Evolutionary conservation across 352 stramenopile genomes (phyloP), one percentile per base, ranked within the genome.

Genomic region (Pythium folliculosum): DNA sequence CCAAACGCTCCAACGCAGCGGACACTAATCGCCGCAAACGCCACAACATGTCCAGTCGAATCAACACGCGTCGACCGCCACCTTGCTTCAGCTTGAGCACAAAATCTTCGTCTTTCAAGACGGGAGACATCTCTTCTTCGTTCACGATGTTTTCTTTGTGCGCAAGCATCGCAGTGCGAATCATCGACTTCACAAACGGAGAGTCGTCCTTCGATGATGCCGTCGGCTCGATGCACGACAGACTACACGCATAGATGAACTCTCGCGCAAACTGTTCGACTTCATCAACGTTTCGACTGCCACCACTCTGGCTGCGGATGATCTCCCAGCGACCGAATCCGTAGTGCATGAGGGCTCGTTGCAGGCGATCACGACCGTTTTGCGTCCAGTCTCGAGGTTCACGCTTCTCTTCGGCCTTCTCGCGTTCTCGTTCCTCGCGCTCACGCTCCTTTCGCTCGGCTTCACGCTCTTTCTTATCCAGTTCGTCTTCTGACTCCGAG

Each of bases 61-160:
- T 89, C 12, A 96, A 65, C 10, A 96, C 81, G 44, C 88, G 85
- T 14, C 86, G 84, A n/a, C 82, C 88, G 8, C 86, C 88, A 59
- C 88, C 87, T 50, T 96, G 88, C 61, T 94, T 95, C 19, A 89
- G 75, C 67, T 95, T 95, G 9, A 90, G 65, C 48, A 95, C 80
- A 54, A 96, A 96, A 37, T 96, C 88, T 25, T 96, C 88, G 72
- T 96, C 88, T 55, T 94, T 91, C 3, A 96, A 60, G 23, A 96
- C 88, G 4, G 80, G 12, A 9, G 88, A 79, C 54, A 94, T 64
- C 32, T 88, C 78, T 54, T 91, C 82, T 71, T 93, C 81, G 50
- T 95, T 77, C 53, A 94, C 86, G 5, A 94, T 68, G 37, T 76
- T 78, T 51, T 94, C 81, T 35, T 81, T 78, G 55, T 94, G 86